A percentile compares a stretch with the other conserved stretches of the same genome.
Conservation (phyloP, 306 rosid genomes). For the Pterocarpus macrocarpus region DNA sequence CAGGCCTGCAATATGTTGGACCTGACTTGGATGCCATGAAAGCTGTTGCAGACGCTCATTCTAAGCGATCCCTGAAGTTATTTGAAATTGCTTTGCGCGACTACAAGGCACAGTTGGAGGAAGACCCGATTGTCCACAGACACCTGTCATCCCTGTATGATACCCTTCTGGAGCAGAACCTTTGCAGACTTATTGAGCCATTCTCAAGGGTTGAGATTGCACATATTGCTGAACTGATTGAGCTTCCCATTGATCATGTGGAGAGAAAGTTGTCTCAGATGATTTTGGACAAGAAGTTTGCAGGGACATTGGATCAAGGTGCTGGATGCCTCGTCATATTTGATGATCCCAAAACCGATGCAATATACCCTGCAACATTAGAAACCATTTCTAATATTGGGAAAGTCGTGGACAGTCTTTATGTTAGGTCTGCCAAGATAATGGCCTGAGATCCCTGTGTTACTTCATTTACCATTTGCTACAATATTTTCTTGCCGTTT, state of each 20-base stretch:
- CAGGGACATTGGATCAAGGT: constrained; percentile 95
- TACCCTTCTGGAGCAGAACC: constrained; percentile 90
- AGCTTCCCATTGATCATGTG: constrained; percentile 71
- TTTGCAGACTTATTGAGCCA: constrained; percentile 92
- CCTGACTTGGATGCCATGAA: constrained; percentile 97
- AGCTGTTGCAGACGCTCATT: constrained; percentile 94
- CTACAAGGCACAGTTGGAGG: constrained; percentile 88
- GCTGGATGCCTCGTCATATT: constrained; percentile 74
- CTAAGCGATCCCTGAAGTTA: constrained; percentile 86
- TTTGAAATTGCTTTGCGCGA: constrained; percentile 81
- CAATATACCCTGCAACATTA: constrained; percentile 71
- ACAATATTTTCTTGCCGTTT: neutral
- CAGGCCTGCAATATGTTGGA: constrained; percentile 84
- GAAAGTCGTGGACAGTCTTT: constrained; percentile 93
- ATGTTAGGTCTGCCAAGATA: constrained; percentile 92
- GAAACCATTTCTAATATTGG: constrained; percentile 88
- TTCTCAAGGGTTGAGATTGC: constrained; percentile 94
- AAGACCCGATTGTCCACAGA: constrained; percentile 94
- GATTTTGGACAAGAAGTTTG: constrained; percentile 70
- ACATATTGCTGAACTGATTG: constrained; percentile 86
- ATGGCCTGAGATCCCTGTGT: constrained; percentile 64
- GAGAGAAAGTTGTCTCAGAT: constrained; percentile 67
- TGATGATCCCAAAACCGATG: constrained; percentile 66
- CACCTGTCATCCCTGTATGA: constrained; percentile 89
- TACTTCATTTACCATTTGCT: constrained; percentile 19